phyloP scores from a whole-genome alignment of 1,284 basidiomycete genomes.

The Sporisorium sorghi region DNA sequence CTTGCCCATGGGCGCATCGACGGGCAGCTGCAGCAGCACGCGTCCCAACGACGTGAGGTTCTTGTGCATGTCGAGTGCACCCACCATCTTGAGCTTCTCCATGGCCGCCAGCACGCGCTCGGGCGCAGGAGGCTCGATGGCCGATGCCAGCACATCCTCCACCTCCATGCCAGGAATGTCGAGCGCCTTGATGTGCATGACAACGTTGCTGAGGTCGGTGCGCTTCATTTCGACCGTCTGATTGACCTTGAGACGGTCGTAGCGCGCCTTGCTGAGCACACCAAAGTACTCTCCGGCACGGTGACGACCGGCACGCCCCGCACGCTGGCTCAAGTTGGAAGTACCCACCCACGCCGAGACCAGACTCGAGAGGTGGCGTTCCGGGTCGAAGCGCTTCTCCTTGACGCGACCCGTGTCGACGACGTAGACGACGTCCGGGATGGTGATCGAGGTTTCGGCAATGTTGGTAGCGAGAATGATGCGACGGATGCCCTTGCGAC shows the following conservation, averaged over 20 bases:
- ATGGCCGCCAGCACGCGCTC: slow-evolving; percentile 85
- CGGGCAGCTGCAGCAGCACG: slow-evolving; percentile 87
- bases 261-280: slow-evolving; percentile 78
- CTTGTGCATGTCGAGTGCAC: slow-evolving; percentile 83
- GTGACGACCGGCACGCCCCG: slow-evolving; percentile 92
- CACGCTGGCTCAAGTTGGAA: slow-evolving; percentile 93
- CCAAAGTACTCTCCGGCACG: slow-evolving; percentile 91
- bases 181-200: slow-evolving; percentile 93
- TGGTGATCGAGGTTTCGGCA: slow-evolving; percentile 87
- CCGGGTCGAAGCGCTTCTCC: slow-evolving; percentile 92
- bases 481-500: slow-evolving; percentile 75
- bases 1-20: slow-evolving; percentile 89
- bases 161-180: slow-evolving; percentile 88
- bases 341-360: slow-evolving; percentile 90
- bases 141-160: slow-evolving; percentile 84
- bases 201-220: slow-evolving; percentile 67
- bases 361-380: slow-evolving; percentile 85
- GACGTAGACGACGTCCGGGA: slow-evolving; percentile 95
- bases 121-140: slow-evolving; percentile 89
- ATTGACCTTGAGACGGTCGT: slow-evolving; percentile 79
- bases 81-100: slow-evolving; percentile 83
- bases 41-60: slow-evolving; percentile 87
- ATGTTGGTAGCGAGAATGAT: slow-evolving; percentile 95
- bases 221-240: slow-evolving; percentile 97
- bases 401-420: slow-evolving; percentile 90